Conservation (phyloP, 805 yeast species). For the Candida tammaniensis region DNA sequence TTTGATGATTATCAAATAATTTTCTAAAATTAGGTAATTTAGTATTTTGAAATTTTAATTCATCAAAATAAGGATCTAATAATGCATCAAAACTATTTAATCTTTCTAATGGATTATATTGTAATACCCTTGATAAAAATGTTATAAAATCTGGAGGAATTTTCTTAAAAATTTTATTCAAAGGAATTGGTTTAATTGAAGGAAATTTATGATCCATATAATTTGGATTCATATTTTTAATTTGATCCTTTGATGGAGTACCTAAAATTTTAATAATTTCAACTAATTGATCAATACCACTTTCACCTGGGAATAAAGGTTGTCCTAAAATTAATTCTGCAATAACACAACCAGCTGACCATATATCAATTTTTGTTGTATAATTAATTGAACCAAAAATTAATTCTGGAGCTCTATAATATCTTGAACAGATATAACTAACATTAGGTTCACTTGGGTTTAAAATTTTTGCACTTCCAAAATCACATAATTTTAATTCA, state of each 20-base stretch:
- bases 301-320: conserved; percentile 96
- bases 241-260: conserved; percentile 90
- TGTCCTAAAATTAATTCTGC: conserved; percentile 94
- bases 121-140: conserved; percentile 54
- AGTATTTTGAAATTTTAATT: conserved; percentile 39
- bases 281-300: conserved; percentile 95
- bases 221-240: conserved; percentile 91
- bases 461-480: conserved; percentile 90
- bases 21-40: conserved; percentile 44
- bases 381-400: conserved; percentile 96
- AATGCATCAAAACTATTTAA: conserved; percentile 55
- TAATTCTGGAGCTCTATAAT: conserved; percentile 96
- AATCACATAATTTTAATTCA: conserved; percentile 88
- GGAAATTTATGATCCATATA: conserved; percentile 98
- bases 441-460: conserved; percentile 93
- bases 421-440: conserved; percentile 92
- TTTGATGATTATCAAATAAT: conserved; percentile 37
- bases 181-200: conserved; percentile 73
- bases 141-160: conserved; percentile 52
- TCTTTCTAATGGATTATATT: conserved; percentile 68
- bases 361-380: conserved; percentile 92
- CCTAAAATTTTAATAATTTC: conserved; percentile 95
- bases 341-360: conserved; percentile 99
- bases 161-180: conserved; percentile 62
- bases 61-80: conserved; percentile 54